Evolutionary conservation across 345 rosid species (phyloP).

Genomic region (Euphorbia tirucalli): DNA sequence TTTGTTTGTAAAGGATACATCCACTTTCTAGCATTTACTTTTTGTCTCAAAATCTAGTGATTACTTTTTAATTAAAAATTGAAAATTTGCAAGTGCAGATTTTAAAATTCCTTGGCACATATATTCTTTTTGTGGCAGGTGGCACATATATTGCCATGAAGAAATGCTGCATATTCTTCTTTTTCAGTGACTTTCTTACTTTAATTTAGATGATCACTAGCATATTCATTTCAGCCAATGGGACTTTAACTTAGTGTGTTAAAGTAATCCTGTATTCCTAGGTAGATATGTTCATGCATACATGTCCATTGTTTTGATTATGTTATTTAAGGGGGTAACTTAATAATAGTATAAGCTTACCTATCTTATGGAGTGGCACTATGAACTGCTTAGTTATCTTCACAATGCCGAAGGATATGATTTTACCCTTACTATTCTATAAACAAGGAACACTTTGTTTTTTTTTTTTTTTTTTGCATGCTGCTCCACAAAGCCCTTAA

Average conservation of each 20-base stretch:
- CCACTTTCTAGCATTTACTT: not conserved
- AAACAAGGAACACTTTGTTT: not conserved
- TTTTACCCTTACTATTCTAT: not conserved
- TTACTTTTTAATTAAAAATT: not conserved
- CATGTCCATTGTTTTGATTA: not conserved
- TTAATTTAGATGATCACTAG: not conserved
- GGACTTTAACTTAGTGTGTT: not conserved
- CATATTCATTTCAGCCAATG: not conserved
- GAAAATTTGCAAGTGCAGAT: not conserved
- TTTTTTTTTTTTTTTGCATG: not conserved
- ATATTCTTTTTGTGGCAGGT: not conserved
- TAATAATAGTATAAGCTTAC: too few relatives aligned
- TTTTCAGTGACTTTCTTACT: not conserved
- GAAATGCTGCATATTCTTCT: not conserved
- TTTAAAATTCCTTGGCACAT: too few relatives aligned
- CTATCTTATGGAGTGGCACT: not conserved
- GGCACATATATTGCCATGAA: not conserved
- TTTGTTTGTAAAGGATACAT: not conserved
- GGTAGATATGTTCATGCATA: not conserved
- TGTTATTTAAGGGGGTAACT: too few relatives aligned
- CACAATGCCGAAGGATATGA: too few relatives aligned
- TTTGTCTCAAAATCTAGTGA: conserved; percentile 2
- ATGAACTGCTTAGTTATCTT: too few relatives aligned
- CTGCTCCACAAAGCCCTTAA: not conserved
- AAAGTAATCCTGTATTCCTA: not conserved